Conservation (phyloP, 306 rosid genomes). For the Cicer yamashitae region DNA sequence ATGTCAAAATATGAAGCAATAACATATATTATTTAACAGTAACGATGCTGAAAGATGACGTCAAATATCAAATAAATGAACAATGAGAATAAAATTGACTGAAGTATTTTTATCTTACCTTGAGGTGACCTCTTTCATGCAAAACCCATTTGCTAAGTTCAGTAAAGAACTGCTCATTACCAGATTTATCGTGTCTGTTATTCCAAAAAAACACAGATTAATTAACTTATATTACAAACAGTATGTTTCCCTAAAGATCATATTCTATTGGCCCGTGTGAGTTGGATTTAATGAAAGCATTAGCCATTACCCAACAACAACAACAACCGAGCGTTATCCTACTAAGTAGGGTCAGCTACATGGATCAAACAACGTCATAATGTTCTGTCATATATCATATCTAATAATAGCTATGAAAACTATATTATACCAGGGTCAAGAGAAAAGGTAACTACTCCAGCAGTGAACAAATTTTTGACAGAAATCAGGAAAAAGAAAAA, state of each 20-base stretch:
- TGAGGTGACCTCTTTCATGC: conserved; percentile 97
- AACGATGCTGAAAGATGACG: conserved; percentile 29
- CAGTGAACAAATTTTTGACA: conserved; percentile 19
- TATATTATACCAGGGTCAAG: neutral
- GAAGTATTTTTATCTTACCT: conserved; percentile 57
- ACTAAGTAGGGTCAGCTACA: too few relatives aligned
- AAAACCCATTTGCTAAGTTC: conserved; percentile 97
- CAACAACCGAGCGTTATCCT: too few relatives aligned
- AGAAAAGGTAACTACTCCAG: conserved; percentile 9
- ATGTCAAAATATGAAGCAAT: conserved; percentile 41
- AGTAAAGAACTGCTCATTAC: conserved; percentile 86
- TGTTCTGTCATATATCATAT: too few relatives aligned
- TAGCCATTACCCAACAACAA: neutral
- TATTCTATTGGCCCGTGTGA: neutral
- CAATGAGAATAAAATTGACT: conserved; percentile 19
- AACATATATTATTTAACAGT: conserved; percentile 21
- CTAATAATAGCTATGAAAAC: conserved; percentile 20
- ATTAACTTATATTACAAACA: neutral
- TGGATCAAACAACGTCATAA: too few relatives aligned
- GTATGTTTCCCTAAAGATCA: neutral
- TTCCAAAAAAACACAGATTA: conserved; percentile 27
- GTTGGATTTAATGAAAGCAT: conserved; percentile 3
- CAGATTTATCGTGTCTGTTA: conserved; percentile 80
- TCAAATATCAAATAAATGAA: conserved; percentile 38
- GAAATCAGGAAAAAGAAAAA: conserved; percentile 7